These are phyloP conservation scores for Cystobasidium onofrii DNA, from an alignment of 768 basidiomycete species.

Conservation along the genomic window DNA sequence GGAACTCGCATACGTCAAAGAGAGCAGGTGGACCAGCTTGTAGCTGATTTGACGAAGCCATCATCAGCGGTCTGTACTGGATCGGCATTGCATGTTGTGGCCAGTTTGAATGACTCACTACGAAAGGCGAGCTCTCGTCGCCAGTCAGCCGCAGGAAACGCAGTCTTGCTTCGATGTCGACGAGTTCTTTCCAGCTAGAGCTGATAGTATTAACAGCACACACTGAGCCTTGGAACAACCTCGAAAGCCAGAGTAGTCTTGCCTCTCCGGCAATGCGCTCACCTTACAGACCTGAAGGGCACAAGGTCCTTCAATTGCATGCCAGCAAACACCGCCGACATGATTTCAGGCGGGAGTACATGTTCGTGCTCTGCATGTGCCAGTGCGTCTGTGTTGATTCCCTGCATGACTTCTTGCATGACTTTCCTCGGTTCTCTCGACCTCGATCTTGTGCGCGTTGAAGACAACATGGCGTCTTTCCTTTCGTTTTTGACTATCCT, in stretches of 20 bases:
- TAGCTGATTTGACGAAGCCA: background rate
- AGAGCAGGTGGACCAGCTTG: conserved; percentile 18
- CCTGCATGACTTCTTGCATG: background rate
- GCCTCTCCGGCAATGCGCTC: background rate
- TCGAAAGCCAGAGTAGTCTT: too few relatives aligned
- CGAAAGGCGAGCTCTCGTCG: conserved; percentile 13
- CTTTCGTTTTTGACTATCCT: background rate
- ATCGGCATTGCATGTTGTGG: background rate
- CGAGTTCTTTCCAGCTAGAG: background rate
- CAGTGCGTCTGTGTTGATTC: background rate
- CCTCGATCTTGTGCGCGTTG: background rate
- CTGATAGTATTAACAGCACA: background rate
- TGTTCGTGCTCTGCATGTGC: background rate
- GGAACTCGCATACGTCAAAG: conserved; percentile 19
- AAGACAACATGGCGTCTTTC: background rate
- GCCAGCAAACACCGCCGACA: background rate
- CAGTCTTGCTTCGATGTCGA: conserved; percentile 12
- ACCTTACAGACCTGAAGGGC: background rate
- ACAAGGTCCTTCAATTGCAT: background rate
- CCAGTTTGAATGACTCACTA: background rate
- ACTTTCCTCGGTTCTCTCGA: background rate
- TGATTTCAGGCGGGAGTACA: background rate
- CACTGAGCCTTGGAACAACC: background rate
- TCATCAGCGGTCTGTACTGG: background rate
- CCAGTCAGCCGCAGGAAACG: background rate